Base-by-base conservation (phyloP, 2,329 filamentous ascomycete genomes). In the Pseudofabraea citricarpa region DNA sequence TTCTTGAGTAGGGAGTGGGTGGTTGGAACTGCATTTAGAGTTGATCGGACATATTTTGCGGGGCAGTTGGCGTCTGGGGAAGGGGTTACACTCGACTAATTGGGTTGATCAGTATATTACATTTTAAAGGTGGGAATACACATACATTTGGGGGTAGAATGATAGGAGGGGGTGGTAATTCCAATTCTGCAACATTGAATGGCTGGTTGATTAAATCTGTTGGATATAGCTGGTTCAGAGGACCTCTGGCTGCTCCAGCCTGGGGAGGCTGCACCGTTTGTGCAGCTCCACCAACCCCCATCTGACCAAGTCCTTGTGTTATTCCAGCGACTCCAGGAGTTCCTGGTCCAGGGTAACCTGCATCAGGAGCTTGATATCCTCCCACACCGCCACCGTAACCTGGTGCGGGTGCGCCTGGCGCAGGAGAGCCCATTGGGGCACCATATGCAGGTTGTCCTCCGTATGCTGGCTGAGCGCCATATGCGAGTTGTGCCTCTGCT, bases 1-100 rank as follows among this genome's bases (percentile, higher is more conserved):
- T 97, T 97, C 72, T 97, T 98, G 47, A 98, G 77, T 20, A 97
- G 76, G 16, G 87, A 93, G 65, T 94, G 81, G 46, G 88, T 96
- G 18, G 90, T 95, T 3, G 93, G 93, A 33, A 96, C 84, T 20
- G 89, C 89, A 65, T 97, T 97, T 52, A 98, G 71, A 5, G 93
- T 97, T 16, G 93, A 97, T 56, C 93, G 87, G 52, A 97, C 84
- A 64, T 94, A 98, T 73, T 94, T 94, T 19, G 90, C 79, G 43
- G 89, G 81, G 70, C 90, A 95, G 68, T 97, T 98, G 48, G 93
- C 84, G 62, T 87, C 75, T 36, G 89, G 87, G 35, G 93, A 97
- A 45, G 90, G 87, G 18, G 91, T 97, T 44, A 95, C 87, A 62
- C 87, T 93, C 41, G 87, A 82, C 89, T 94, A 53, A 43, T 43